A percentile compares a stretch with the other conserved stretches of the same genome.
phyloP scores from a whole-genome alignment of 2,329 filamentous ascomycete genomes.

The Aaosphaeria arxii region DNA sequence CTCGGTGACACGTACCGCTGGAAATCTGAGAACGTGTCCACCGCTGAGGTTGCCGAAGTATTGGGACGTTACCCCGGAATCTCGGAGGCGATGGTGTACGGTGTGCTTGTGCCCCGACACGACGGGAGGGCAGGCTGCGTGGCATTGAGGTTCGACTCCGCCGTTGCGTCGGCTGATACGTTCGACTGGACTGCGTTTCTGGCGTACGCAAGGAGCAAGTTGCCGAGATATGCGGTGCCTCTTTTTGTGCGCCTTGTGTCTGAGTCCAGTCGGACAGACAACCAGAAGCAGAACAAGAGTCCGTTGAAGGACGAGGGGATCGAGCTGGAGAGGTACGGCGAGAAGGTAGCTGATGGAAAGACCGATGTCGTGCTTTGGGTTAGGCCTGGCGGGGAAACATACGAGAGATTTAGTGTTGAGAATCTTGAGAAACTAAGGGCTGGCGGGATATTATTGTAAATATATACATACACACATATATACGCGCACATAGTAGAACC shows the following conservation, averaged over 20 bases:
- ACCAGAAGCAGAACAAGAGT: constrained; percentile 77
- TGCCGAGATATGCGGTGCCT: constrained; percentile 72
- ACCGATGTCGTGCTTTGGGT: constrained; percentile 27
- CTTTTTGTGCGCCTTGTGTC: constrained; percentile 65
- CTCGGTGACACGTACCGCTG: constrained; percentile 49
- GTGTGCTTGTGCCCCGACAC: constrained; percentile 42
- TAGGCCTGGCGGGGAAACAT: constrained; percentile 18
- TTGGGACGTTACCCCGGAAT: constrained; percentile 41
- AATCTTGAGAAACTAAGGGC: constrained; percentile 16
- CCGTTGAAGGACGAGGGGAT: constrained; percentile 65
- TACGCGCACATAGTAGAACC: too few relatives aligned
- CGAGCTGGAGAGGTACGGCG: constrained; percentile 45
- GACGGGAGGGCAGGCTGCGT: constrained; percentile 54
- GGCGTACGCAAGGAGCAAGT: constrained; percentile 16
- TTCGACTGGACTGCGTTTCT: constrained; percentile 25
- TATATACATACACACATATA: too few relatives aligned
- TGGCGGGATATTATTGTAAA: constrained; percentile 6
- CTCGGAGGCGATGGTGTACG: constrained; percentile 46
- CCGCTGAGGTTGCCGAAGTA: constrained; percentile 44
- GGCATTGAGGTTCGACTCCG: constrained; percentile 54
- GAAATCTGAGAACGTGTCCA: constrained; percentile 48
- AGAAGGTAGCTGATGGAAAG: constrained; percentile 20
- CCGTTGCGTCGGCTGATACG: constrained; percentile 12
- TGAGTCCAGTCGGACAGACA: constrained; percentile 60
- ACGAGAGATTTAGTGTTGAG: constrained; percentile 18